Conservation (phyloP, 768 basidiomycete species). For the Dentipellis sp. region DNA sequence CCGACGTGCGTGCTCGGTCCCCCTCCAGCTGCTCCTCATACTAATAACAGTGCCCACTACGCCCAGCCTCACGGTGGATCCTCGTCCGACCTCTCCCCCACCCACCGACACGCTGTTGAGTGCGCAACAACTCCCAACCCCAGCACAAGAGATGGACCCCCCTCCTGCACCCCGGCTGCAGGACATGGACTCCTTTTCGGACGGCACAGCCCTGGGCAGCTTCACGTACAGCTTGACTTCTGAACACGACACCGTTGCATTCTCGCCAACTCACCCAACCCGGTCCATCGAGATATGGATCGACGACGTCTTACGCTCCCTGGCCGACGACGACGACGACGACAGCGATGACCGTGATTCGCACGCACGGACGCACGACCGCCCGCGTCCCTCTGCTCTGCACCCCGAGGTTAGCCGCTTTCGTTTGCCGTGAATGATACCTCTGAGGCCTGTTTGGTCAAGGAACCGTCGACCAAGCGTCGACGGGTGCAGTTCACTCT, state of each 20-base stretch:
- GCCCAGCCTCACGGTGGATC: not conserved
- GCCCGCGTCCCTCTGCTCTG: not conserved
- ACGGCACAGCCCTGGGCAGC: constrained; percentile 43
- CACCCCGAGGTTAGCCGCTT: constrained; percentile 8
- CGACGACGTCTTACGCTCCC: constrained; percentile 24
- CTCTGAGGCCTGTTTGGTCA: constrained; percentile 10
- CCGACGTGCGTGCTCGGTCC: no score
- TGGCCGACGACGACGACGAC: not conserved
- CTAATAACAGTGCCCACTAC: no score
- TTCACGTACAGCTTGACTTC: constrained; percentile 35
- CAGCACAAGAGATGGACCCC: constrained; percentile 6
- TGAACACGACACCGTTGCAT: constrained; percentile 12
- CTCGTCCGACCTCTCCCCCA: not conserved
- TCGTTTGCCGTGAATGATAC: not conserved
- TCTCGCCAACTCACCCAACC: constrained; percentile 15
- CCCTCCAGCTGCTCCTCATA: no score
- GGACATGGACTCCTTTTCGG: constrained; percentile 53
- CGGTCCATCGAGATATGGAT: constrained; percentile 35
- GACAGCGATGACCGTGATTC: not conserved
- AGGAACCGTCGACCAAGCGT: constrained; percentile 16
- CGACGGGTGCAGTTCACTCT: constrained; percentile 8
- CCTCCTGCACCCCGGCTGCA: constrained; percentile 41
- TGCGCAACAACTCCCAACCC: no score
- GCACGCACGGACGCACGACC: not conserved
- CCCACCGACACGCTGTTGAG: not conserved